Base-by-base conservation (phyloP, 495 filamentous ascomycete species). In the Neurospora terricola region DNA sequence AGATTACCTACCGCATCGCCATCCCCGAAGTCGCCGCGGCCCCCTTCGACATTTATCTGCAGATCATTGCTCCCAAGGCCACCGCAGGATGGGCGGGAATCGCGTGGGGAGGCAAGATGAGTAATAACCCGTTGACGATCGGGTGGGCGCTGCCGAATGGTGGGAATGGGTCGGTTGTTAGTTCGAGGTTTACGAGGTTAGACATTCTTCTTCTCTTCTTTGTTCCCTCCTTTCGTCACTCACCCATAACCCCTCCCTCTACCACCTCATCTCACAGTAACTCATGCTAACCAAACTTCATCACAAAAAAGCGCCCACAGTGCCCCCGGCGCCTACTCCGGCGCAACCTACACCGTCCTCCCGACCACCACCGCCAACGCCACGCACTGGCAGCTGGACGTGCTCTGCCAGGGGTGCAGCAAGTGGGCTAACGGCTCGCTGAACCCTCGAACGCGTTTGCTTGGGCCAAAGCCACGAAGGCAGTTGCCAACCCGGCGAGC, bases 51-150 rank as follows among this genome's bases (percentile, higher is more conserved):
- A 72, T 84, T n/a, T 79, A 86, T 5, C 73, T 88, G 70, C 83
- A 84, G 73, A 77, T 88, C 21, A 79, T 83, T 23, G 84, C 84
- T 14, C 82, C 82, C 0, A 59, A 59, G 21, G 74, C 78, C 34
- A 71, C 70, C 14, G 80, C 80, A 3, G 84, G 82, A 27, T 88
- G 86, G 86, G 82, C 80, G 0, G 84, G 80, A 7, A 45, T 88
- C 18, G 82, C 82, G 2, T 87, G 83, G 85, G 86, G 83, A 27
- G 86, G 86, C 10, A 83, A 79, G 71, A 88, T 88, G 86, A 74
- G 79, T 14, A 79, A 79, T 43, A 86, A 87, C 73, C 86, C 86
- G 12, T 79, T 88, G 45, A 82, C 83, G 1, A 76, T 88, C 1
- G 82, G 72, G 0, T 88, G 84, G 83, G 71, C 78, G 36, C 5